phyloP scores from a whole-genome alignment of 73 alveolate genomes.

The Paramecium pentaurelia region DNA sequence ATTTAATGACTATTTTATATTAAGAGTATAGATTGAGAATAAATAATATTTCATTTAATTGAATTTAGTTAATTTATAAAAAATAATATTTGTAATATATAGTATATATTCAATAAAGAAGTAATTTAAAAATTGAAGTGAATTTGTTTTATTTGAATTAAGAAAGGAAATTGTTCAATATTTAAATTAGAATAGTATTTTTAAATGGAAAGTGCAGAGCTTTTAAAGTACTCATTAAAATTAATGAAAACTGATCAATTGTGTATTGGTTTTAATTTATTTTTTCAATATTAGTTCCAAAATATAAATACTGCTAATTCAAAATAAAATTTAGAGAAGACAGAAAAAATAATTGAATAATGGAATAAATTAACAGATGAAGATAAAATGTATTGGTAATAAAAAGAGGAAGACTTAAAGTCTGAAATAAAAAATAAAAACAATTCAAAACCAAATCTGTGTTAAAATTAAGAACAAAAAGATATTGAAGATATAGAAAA shows the following conservation, averaged over 20 bases:
- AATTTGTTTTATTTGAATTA: background rate
- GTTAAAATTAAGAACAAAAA: background rate
- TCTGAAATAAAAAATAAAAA: background rate
- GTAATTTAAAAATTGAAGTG: background rate
- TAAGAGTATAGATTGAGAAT: too few species aligned
- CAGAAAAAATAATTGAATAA: background rate
- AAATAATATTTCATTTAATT: too few species aligned
- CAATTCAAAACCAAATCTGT: background rate
- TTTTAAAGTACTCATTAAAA: background rate
- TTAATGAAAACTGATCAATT: background rate
- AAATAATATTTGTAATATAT: too few species aligned
- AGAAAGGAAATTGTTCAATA: background rate
- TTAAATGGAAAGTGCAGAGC: background rate
- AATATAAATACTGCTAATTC: background rate
- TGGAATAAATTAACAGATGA: background rate
- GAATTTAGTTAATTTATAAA: too few species aligned
- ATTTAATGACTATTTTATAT: too few species aligned
- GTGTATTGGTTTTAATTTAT: background rate
- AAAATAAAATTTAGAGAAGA: background rate
- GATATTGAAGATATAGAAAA: background rate
- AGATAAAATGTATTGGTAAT: background rate
- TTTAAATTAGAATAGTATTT: background rate
- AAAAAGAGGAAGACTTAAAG: background rate
- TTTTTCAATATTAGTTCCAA: background rate
- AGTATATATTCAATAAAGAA: background rate